phyloP scores from a whole-genome alignment of 306 rosid genomes.

The Cicer yamashitae region DNA sequence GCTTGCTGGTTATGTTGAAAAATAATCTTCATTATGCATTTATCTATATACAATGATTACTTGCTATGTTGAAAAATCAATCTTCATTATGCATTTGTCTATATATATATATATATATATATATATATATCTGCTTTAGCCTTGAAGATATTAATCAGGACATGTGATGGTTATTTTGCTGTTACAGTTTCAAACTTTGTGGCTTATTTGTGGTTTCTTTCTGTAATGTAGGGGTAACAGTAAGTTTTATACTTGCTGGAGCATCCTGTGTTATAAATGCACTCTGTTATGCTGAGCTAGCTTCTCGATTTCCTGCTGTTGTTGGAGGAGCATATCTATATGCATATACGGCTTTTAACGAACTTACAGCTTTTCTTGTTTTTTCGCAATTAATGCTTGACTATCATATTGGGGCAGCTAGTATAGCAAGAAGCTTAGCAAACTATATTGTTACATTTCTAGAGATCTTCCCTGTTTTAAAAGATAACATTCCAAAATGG shows the following conservation, averaged over 20 bases:
- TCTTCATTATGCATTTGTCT: background rate
- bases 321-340: constrained; percentile 96
- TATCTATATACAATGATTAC: background rate
- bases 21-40: background rate
- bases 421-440: constrained; percentile 95
- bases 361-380: constrained; percentile 95
- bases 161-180: constrained; percentile 13
- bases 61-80: constrained; percentile 31
- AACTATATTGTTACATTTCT: constrained; percentile 73
- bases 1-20: constrained; percentile 24
- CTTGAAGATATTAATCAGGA: constrained; percentile 7
- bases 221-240: constrained; percentile 79
- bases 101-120: background rate
- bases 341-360: constrained; percentile 90
- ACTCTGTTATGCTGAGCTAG: constrained; percentile 91
- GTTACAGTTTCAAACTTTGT: constrained; percentile 20
- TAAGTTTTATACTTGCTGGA: constrained; percentile 86
- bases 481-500: constrained; percentile 82
- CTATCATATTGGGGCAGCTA: constrained; percentile 97
- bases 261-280: constrained; percentile 90
- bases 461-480: constrained; percentile 80
- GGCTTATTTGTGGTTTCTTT: constrained; percentile 41
- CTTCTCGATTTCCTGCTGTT: constrained; percentile 90
- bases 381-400: constrained; percentile 91
- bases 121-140: background rate